Base-by-base conservation (phyloP, 176 grass and related monocot genomes). In the Metroxylon sagu region DNA sequence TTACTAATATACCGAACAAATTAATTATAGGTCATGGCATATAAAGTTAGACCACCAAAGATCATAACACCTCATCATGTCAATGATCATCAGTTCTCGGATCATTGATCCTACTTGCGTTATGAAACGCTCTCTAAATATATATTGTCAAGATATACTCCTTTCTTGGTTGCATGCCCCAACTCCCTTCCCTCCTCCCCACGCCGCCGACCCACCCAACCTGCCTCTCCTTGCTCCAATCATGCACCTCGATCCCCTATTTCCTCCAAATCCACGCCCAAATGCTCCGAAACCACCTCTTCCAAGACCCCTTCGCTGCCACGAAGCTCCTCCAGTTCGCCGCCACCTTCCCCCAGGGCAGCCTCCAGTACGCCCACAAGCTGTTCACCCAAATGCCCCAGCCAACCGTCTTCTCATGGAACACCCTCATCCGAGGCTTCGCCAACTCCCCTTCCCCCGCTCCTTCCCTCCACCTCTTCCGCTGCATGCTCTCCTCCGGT, bases 221-320 rank as follows among this genome's bases (percentile, higher is more conserved):
- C 4, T 56, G 66, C 30, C 66, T 69, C 53, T 56, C 12, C 53
- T 16, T 60, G 15, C 56, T 51, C 1, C 56, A 60, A 26, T 57
- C 67, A 69, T 71, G 68, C 68, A 2, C 56, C 15, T 52, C 68
- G 43, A 52, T 60, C 23, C 19, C 18, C 43, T 21, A 50, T 4
- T 23, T 71, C 48, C 25, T 52, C 43, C 56, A 71, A 43, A 28
- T 72, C 58, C 70, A 72, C 19, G 70, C 70, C 50, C 70, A 72
- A 12, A 61, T 72, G 28, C 49, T 72, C 49, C 49, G n/a, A 26
- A 23, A 19, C 50, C 18, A 6, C 49, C 50, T 54, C 50, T 17
- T 72, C 70, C 26, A 29, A 25, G 59, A 53, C 27, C 26, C n/a
- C 28, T 39, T 35, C 17, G 57, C 50, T 26, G 27, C 49, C 3